Evolutionary conservation across 2,329 filamentous ascomycete genomes (phyloP).

Genomic region (Botrytis byssoidea): DNA sequence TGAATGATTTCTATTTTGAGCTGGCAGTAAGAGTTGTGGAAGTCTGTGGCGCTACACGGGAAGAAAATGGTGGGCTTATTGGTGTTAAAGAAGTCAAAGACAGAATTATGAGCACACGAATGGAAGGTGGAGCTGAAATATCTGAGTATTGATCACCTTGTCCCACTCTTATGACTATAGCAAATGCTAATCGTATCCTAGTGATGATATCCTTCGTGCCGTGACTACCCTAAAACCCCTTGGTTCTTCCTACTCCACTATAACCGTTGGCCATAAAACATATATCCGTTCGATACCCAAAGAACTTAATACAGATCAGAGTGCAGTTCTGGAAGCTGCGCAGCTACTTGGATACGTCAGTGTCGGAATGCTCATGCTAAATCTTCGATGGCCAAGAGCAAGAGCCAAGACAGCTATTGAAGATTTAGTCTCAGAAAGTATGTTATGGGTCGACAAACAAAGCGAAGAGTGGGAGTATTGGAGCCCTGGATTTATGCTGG

Average conservation of each 20-base stretch:
- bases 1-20: conserved; percentile 99
- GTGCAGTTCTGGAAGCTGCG: conserved; percentile 84
- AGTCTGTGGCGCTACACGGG: conserved; percentile 79
- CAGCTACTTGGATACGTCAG: conserved; percentile 89
- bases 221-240: conserved; percentile 85
- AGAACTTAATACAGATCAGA: conserved; percentile 93
- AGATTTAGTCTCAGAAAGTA: conserved; percentile 81
- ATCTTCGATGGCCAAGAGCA: conserved; percentile 80
- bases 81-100: conserved; percentile 78
- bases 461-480: conserved; percentile 89
- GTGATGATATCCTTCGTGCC: conserved; percentile 86
- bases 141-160: conserved; percentile 60
- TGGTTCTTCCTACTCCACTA: conserved; percentile 81
- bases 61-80: conserved; percentile 90
- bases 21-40: conserved; percentile 94
- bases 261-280: conserved; percentile 77
- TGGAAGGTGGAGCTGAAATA: conserved; percentile 73
- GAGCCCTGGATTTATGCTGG: conserved; percentile 71
- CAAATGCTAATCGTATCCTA: conserved; percentile 36
- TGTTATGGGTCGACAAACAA: conserved; percentile 93
- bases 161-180: not conserved
- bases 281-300: conserved; percentile 93
- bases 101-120: conserved; percentile 67
- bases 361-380: conserved; percentile 82
- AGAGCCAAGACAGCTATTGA: conserved; percentile 87